Base-by-base conservation (phyloP, 306 rosid genomes). In the Citrullus mucosospermus region DNA sequence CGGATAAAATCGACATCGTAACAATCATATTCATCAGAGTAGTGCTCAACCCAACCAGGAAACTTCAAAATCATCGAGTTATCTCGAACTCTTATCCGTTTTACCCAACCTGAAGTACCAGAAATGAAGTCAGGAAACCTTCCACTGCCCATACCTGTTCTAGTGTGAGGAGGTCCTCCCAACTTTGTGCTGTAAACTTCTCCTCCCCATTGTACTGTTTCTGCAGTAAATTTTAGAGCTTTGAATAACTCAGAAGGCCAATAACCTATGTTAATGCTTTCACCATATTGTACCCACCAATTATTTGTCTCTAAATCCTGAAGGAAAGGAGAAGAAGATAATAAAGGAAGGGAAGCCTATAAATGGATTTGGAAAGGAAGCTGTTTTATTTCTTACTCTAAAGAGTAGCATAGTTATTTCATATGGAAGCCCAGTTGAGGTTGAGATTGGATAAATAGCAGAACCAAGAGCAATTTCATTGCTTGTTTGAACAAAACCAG, bases 281-380 rank as follows among this genome's bases (percentile, higher is more conserved):
- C 89, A 41, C 86, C 90, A 61, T 86, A 91, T 68, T 86, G 92
- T 80, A 89, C 83, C 93, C 93, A 91, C 93, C 92, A 91, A 53
- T 87, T 87, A 70, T 74, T 82, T 53, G 93, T 89, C 12, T 7
- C 0, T 0, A 85, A 86, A 46, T 89, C 93, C 97, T 91, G 30
- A 36, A 44, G 34, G 9, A 4, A 20, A 53, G 13, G 16, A 50
- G 2, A 57, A 53, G 22, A 6, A 1, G 28, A 67, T 8, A 18
- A 78, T 48, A 48, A 2, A 48, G 3, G n/a, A 48, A 32, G 28
- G 4, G 20, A 34, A 53, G 36, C 17, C 17, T 10, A 6, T 43
- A 41, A 57, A 32, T 75, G 43, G 60, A 8, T 25, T 11, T 71
- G 18, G 41, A 46, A 48, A 22, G 58, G 53, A 75, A 57, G 34